Percentiles rank a stretch among this genome's conserved stretches.
These are phyloP conservation scores for Cadophora gregata DNA, from an alignment of 2,329 filamentous ascomycete genomes.

Conservation along the genomic window DNA sequence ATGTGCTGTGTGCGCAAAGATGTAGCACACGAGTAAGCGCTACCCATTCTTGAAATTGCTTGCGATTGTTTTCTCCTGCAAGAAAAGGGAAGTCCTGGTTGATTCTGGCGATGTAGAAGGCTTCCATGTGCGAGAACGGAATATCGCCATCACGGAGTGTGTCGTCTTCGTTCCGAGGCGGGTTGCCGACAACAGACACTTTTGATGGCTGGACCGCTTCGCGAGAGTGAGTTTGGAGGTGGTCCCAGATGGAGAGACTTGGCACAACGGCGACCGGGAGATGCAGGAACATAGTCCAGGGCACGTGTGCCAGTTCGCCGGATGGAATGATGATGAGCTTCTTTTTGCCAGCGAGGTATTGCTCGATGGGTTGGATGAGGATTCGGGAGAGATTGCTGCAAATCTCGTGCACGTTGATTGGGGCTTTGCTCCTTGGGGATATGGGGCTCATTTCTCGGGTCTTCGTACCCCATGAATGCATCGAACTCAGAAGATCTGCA, in stretches of 20 bases:
- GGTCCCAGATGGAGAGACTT: constrained; percentile 18
- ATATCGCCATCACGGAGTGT: constrained; percentile 9
- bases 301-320: constrained; percentile 13
- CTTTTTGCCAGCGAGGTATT: neutral
- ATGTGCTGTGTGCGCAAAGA: constrained; percentile 18
- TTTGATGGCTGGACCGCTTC: neutral
- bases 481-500: constrained; percentile 5
- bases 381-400: constrained; percentile 6
- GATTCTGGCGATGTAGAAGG: constrained; percentile 16
- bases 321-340: constrained; percentile 18
- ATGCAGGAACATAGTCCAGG: constrained; percentile 14
- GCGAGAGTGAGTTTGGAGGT: constrained; percentile 15
- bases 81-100: constrained; percentile 5
- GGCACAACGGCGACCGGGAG: constrained; percentile 11
- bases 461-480: constrained; percentile 4
- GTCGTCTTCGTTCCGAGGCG: constrained; percentile 11
- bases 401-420: constrained; percentile 9
- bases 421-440: constrained; percentile 7
- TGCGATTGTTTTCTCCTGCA: constrained; percentile 6
- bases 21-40: constrained; percentile 5
- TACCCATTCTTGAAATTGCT: constrained; percentile 14
- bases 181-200: constrained; percentile 17
- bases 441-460: constrained; percentile 15
- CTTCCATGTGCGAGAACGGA: constrained; percentile 16
- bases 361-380: constrained; percentile 12